Evolutionary conservation across 1,139 yeast species (phyloP).

Genomic region (Torulaspora globosa): DNA sequence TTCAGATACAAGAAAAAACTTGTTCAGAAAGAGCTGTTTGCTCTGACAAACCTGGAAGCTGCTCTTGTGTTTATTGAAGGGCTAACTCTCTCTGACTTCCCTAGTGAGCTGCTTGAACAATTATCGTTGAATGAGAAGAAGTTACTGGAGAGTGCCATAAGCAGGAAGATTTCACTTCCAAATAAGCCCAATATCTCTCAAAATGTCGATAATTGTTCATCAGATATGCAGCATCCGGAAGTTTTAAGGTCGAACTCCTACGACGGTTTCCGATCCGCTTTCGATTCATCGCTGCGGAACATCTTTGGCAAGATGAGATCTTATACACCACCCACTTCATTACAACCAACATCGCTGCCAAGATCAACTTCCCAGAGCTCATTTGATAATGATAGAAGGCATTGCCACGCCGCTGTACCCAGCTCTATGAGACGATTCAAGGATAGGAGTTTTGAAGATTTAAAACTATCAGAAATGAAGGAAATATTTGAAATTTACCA

Average conservation of each 20-base stretch:
- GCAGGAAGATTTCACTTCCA: slow-evolving; percentile 23
- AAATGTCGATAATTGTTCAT: slow-evolving; percentile 1
- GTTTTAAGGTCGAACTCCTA: slow-evolving; percentile 23
- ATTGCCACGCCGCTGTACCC: not conserved
- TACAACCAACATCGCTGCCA: slow-evolving; percentile 12
- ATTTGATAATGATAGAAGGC: slow-evolving; percentile 10
- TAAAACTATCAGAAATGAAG: slow-evolving; percentile 29
- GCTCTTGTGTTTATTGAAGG: slow-evolving; percentile 52
- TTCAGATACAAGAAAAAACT: slow-evolving; percentile 48
- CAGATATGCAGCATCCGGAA: slow-evolving; percentile 14
- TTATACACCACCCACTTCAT: slow-evolving; percentile 30
- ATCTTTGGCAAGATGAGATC: slow-evolving; percentile 32
- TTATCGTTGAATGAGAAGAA: slow-evolving; percentile 17
- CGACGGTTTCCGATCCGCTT: slow-evolving; percentile 28
- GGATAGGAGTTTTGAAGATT: slow-evolving; percentile 30
- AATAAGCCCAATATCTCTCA: slow-evolving; percentile 1
- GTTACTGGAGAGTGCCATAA: slow-evolving; percentile 20
- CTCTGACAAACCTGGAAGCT: slow-evolving; percentile 63
- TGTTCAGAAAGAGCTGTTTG: slow-evolving; percentile 52
- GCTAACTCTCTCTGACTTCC: slow-evolving; percentile 43
- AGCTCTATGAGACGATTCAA: slow-evolving; percentile 26
- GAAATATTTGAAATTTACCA: slow-evolving; percentile 33
- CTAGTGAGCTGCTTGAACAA: slow-evolving; percentile 28
- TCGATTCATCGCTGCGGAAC: slow-evolving; percentile 32
- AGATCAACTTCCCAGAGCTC: slow-evolving; percentile 18